Evolutionary conservation across 192 early-diverging fungal genomes (phyloP).

Genomic region (Spizellomyces punctatus): DNA sequence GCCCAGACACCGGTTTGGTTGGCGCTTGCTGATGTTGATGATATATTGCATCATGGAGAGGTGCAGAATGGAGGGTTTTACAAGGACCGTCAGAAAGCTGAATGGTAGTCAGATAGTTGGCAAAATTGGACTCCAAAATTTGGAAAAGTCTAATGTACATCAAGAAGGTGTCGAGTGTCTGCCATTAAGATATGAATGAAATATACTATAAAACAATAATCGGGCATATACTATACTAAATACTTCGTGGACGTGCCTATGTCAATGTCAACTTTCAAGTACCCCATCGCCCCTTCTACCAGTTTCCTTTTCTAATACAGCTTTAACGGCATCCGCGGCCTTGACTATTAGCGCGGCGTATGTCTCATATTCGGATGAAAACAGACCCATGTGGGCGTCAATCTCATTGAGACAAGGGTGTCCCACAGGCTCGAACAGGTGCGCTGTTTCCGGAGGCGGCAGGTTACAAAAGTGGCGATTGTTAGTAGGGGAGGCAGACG

Average conservation of each 20-base stretch:
- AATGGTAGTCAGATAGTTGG: constrained; percentile 12
- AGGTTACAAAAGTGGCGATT: constrained; percentile 39
- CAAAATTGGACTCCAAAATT: neutral
- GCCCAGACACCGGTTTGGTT: constrained; percentile 19
- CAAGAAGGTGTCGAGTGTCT: too few species aligned
- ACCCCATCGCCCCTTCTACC: too few species aligned
- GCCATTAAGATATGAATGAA: too few species aligned
- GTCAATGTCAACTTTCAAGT: too few species aligned
- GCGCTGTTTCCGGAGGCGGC: constrained; percentile 29
- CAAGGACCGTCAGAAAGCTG: neutral
- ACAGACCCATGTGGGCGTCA: constrained; percentile 51
- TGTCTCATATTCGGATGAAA: constrained; percentile 13
- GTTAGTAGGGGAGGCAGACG: too few species aligned
- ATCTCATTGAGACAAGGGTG: constrained; percentile 43
- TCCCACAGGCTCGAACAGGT: constrained; percentile 32
- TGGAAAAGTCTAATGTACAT: too few species aligned
- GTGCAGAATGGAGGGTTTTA: constrained; percentile 15
- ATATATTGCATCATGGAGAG: neutral
- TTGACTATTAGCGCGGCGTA: neutral
- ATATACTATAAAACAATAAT: too few species aligned
- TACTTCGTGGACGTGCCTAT: too few species aligned
- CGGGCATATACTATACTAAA: too few species aligned
- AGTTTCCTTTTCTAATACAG: too few species aligned
- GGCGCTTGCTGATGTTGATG: neutral
- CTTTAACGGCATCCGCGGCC: neutral